Percentiles rank a stretch among this genome's conserved stretches.
phyloP scores from a whole-genome alignment of 148 eudicot genomes.

The Camellia granthamiana region DNA sequence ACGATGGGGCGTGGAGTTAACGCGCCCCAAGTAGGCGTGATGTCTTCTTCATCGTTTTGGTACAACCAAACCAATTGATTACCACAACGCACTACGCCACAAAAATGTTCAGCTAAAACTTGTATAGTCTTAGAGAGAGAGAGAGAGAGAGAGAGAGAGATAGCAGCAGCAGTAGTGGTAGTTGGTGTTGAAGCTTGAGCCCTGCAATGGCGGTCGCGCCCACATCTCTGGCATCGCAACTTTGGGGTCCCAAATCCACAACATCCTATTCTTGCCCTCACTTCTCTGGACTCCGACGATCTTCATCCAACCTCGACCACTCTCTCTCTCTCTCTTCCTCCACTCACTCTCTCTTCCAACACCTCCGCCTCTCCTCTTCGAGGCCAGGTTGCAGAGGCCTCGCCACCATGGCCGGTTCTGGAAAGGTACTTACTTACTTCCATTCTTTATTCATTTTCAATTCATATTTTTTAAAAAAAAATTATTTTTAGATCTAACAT shows the following conservation, averaged over 20 bases:
- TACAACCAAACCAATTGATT: no score
- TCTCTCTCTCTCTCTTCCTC: constrained; percentile 33
- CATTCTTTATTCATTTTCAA: neutral
- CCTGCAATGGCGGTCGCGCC: constrained; percentile 41
- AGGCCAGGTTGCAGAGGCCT: constrained; percentile 47
- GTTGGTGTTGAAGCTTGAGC: neutral
- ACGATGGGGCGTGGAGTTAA: neutral
- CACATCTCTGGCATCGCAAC: constrained; percentile 46
- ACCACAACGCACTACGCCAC: no score
- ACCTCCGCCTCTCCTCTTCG: constrained; percentile 53
- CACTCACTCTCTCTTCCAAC: constrained; percentile 42
- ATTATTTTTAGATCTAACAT: neutral
- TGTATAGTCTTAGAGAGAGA: neutral
- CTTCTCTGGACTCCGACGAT: constrained; percentile 56
- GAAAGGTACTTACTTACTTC: constrained; percentile 39
- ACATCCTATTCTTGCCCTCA: constrained; percentile 34
- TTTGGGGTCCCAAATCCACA: constrained; percentile 35
- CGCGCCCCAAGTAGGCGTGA: no score
- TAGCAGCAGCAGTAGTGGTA: neutral
- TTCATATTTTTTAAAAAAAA: neutral
- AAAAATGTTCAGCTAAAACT: no score
- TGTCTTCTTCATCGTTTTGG: no score
- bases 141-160: neutral
- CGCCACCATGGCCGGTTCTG: constrained; percentile 79
- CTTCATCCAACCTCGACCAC: constrained; percentile 44